Percentiles rank a stretch among this genome's conserved stretches.
These are phyloP conservation scores for Lactuca sativa DNA, from an alignment of 129 eudicot genomes.

Conservation along the genomic window DNA sequence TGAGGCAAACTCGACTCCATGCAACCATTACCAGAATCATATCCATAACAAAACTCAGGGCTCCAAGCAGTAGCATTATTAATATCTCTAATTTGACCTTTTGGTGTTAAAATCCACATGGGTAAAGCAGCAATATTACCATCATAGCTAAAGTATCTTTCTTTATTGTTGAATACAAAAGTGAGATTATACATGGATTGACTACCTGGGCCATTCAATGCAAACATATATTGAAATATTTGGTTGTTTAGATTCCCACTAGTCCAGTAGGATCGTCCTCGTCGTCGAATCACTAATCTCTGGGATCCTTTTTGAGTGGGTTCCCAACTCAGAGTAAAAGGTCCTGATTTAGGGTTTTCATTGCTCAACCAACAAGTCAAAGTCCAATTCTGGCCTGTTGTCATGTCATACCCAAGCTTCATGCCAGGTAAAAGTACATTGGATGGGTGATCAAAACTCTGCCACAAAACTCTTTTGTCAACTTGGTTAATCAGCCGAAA, in stretches of 20 bases:
- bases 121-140: too few relatives aligned
- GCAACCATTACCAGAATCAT: constrained; percentile 20
- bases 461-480: too few relatives aligned
- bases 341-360: background rate
- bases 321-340: too few relatives aligned
- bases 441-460: too few relatives aligned
- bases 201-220: background rate
- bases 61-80: background rate
- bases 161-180: too few relatives aligned
- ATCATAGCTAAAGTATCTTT: too few relatives aligned
- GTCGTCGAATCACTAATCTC: too few relatives aligned
- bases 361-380: constrained; percentile 32
- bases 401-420: constrained; percentile 31
- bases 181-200: background rate
- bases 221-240: constrained; percentile 1
- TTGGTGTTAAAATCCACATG: too few relatives aligned
- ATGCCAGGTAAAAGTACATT: constrained; percentile 38
- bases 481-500: too few relatives aligned
- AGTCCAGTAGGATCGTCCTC: too few relatives aligned
- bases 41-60: constrained; percentile 34
- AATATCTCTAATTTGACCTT: too few relatives aligned
- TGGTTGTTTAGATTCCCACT: background rate
- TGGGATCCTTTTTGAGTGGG: too few relatives aligned
- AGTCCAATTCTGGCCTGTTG: constrained; percentile 17
- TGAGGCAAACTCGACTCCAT: background rate